A percentile compares a stretch with the other conserved stretches of the same genome.
Conservation (phyloP, 805 yeast species). For the Saccharomycopsis amapae region DNA sequence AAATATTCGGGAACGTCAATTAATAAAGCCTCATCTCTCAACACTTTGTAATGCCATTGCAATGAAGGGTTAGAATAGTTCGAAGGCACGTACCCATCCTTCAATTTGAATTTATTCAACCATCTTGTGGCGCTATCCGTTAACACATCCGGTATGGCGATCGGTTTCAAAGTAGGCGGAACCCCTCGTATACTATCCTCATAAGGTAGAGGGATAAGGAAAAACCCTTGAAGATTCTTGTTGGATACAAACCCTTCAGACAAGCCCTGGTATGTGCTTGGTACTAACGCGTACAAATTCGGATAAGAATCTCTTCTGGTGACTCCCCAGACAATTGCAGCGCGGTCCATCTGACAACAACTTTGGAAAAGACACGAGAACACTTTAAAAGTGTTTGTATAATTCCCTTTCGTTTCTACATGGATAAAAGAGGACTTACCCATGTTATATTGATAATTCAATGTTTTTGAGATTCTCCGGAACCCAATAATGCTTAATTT, state of each 20-base stretch:
- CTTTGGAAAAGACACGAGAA: constrained; percentile 61
- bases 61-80: constrained; percentile 60
- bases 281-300: constrained; percentile 47
- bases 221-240: constrained; percentile 58
- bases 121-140: constrained; percentile 27
- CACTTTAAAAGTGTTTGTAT: constrained; percentile 56
- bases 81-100: constrained; percentile 46
- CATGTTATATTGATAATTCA: constrained; percentile 45
- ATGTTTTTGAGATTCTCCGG: constrained; percentile 36
- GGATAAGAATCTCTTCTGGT: constrained; percentile 49
- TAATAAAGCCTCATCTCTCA: constrained; percentile 63
- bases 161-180: constrained; percentile 35
- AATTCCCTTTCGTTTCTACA: constrained; percentile 52
- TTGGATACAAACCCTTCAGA: background rate
- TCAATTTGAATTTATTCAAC: constrained; percentile 36
- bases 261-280: constrained; percentile 33
- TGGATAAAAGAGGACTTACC: constrained; percentile 55
- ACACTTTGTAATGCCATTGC: constrained; percentile 55
- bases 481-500: constrained; percentile 61
- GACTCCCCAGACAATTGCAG: constrained; percentile 71
- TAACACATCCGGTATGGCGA: constrained; percentile 23
- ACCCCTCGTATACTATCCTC: constrained; percentile 64
- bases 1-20: constrained; percentile 33
- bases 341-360: constrained; percentile 42
- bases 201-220: constrained; percentile 62